A percentile compares a stretch with the other conserved stretches of the same genome.
phyloP scores from a whole-genome alignment of 2,329 filamentous ascomycete species.

The Xylaria sp. region DNA sequence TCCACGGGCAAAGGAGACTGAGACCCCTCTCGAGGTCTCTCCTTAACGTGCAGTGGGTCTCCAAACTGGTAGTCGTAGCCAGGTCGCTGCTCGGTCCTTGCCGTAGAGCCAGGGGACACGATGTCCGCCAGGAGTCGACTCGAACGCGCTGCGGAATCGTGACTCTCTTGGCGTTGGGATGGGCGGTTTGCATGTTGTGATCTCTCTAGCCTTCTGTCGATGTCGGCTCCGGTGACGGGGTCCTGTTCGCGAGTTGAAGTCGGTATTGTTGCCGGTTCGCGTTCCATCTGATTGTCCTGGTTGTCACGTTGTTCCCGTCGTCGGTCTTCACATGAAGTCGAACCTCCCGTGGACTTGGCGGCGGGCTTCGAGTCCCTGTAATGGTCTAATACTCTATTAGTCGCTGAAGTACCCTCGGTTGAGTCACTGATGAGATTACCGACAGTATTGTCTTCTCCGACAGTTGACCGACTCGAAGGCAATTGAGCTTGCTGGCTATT shows the following conservation, averaged over 20 bases:
- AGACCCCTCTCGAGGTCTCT: constrained; percentile 1
- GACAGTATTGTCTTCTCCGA: too few species aligned
- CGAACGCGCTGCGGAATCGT: too few species aligned
- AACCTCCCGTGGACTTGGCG: constrained; percentile 14
- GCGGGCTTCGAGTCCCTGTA: constrained; percentile 1
- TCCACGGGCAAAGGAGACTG: constrained; percentile 27
- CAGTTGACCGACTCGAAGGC: too few species aligned
- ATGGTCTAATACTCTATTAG: too few species aligned
- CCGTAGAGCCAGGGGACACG: too few species aligned
- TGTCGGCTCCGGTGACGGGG: not conserved
- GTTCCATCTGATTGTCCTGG: constrained; percentile 19
- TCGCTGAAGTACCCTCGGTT: too few species aligned
- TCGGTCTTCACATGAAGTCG: constrained; percentile 21
- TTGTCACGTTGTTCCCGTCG: constrained; percentile 4
- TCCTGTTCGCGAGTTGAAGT: constrained; percentile 12
- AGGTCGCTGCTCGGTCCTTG: not conserved
- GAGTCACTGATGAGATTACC: too few species aligned
- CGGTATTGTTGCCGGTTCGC: constrained; percentile 15
- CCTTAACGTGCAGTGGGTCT: not conserved
- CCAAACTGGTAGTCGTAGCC: not conserved
- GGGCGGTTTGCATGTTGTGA: not conserved
- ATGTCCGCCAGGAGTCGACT: too few species aligned
- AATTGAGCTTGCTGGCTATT: too few species aligned
- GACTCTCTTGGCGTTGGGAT: not conserved
- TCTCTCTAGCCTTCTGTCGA: not conserved